phyloP scores from a whole-genome alignment of 2,329 filamentous ascomycete genomes.

The Fusarium keratoplasticum region DNA sequence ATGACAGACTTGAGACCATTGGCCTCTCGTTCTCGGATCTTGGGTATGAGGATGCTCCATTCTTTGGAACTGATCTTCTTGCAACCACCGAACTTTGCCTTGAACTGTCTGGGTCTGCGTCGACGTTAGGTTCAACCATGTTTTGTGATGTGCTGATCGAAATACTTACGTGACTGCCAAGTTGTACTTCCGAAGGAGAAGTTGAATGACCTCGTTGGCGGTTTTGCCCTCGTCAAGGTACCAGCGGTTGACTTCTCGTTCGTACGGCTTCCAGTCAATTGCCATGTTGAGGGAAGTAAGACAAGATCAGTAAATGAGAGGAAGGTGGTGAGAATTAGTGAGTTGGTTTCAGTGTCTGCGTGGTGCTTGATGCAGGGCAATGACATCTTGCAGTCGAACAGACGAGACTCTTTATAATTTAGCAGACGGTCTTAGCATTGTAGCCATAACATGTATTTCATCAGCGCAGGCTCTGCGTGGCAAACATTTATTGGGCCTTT shows the following conservation, averaged over 20 bases:
- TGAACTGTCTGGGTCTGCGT: neutral
- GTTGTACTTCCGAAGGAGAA: neutral
- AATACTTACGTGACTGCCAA: neutral
- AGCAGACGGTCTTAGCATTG: neutral
- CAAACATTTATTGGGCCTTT: neutral
- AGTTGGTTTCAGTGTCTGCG: neutral
- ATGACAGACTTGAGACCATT: neutral
- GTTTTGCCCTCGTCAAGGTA: neutral
- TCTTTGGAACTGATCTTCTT: slow-evolving; percentile 3
- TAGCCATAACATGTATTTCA: no score
- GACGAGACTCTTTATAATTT: neutral
- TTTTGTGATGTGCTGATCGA: neutral
- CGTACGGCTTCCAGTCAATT: neutral
- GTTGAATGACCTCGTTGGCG: neutral
- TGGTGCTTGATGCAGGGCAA: neutral
- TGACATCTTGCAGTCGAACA: no score
- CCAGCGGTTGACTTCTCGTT: neutral
- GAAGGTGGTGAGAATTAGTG: neutral
- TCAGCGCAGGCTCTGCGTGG: neutral
- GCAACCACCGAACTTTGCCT: neutral
- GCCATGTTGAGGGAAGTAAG: neutral
- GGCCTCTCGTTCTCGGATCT: neutral
- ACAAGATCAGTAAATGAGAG: neutral
- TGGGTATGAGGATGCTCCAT: slow-evolving; percentile 11
- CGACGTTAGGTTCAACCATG: neutral